Evolutionary conservation across 495 filamentous ascomycete species (phyloP), one percentile per base, ranked within the genome.

Genomic region (Aspergillus sclerotiicarbonarius): DNA sequence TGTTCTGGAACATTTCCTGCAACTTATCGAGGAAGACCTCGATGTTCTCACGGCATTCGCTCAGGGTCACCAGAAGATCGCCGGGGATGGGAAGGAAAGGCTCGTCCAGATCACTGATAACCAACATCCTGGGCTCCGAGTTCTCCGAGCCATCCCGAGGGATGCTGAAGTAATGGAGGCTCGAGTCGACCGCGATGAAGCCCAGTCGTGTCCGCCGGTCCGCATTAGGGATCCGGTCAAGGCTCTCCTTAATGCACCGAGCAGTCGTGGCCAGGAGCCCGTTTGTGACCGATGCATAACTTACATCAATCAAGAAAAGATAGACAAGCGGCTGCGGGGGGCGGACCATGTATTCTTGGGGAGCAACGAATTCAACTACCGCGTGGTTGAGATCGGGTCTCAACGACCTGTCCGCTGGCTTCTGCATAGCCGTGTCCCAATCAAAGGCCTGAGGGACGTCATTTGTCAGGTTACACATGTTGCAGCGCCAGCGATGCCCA

Each of bases 401-500:
- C 70, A 93, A 84, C 83, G 94, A 91, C 63, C 94, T 76, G 69
- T 98, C 95, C 20, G 94, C 84, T 25, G 84, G 87, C 80, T 93
- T 92, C 71, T 97, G 92, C 50, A 90, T 76, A 13, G 90, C 86
- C 37, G 89, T 85, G 74, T 98, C 95, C 94, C 94, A 98, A 72
- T 98, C 94, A 61, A 98, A 98, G 6, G 92, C 92, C 75, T 98
- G 95, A 8, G 94, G 94, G 15, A 98, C 95, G 66, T 98, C 94
- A 68, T 98, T 98, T 54, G 92, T 97, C 56, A 98, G 79, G 71
- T 96, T 97, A 69, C 94, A 98, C 93, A 98, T 98, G 74, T 98
- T 98, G 75, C 94, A 98, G 56, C 93, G 87, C 94, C 94, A 98
- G 67, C 94, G 84, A 76, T 98, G 94, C 18, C 93, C 93, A 71